phyloP scores from a whole-genome alignment of 139 green algal species.

The Monoraphidium neglectum region DNA sequence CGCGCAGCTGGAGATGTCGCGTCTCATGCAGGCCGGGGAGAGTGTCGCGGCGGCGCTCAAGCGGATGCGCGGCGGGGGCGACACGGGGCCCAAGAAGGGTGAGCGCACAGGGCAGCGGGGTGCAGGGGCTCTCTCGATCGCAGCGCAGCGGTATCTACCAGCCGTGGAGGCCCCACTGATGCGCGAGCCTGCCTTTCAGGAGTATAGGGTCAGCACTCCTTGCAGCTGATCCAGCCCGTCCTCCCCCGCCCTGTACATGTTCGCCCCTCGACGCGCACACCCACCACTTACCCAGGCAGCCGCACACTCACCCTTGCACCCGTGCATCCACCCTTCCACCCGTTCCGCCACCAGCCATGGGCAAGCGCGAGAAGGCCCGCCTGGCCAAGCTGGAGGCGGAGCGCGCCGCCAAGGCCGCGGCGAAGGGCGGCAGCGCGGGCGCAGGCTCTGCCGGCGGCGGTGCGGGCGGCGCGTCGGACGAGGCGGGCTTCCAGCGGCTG shows the following conservation, averaged over 20 bases:
- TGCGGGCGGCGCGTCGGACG: background rate
- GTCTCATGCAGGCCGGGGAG: conserved; percentile 62
- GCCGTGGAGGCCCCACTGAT: no score
- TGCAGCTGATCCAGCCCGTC: no score
- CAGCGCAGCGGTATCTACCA: no score
- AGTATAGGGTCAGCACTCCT: no score
- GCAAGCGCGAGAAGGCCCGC: conserved; percentile 46
- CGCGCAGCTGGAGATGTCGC: conserved; percentile 48
- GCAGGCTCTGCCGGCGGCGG: background rate
- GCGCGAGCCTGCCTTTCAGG: no score
- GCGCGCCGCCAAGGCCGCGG: background rate
- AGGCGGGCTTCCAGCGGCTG: conserved; percentile 24
- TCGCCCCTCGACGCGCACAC: no score
- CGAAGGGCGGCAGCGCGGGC: background rate
- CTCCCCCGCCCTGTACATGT: no score
- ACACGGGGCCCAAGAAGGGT: background rate
- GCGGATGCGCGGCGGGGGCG: conserved; percentile 49
- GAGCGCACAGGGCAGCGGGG: background rate
- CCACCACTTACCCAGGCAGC: no score
- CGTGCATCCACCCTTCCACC: no score
- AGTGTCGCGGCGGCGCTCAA: conserved; percentile 61
- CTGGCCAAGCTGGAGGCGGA: conserved; percentile 11
- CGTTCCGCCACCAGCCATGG: conserved; percentile 28
- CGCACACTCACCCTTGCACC: no score
- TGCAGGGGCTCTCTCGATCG: no score